These are phyloP conservation scores for Coemansia sp. DNA, from an alignment of 371 early-diverging fungal species.

Conservation along the genomic window DNA sequence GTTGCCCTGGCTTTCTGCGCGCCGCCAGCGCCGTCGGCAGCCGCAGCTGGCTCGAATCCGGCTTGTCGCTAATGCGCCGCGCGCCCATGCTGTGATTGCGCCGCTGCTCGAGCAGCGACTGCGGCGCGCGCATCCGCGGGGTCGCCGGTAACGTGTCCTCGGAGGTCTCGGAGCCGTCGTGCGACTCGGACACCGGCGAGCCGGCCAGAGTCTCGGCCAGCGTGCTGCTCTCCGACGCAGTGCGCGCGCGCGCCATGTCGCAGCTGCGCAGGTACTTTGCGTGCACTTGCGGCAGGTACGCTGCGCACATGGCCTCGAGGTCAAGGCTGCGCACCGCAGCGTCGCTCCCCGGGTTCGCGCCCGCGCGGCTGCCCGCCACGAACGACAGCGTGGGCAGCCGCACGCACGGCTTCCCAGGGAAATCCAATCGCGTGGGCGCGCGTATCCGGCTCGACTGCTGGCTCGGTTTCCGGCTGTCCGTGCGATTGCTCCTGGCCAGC, in stretches of 20 bases:
- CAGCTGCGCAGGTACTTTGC: neutral
- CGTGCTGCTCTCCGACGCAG: slow-evolving; percentile 27
- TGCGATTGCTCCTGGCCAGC: neutral
- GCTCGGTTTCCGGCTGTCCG: neutral
- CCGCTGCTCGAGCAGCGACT: neutral
- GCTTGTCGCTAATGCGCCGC: neutral
- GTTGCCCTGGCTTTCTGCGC: no score
- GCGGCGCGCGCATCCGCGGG: neutral
- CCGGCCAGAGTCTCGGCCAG: slow-evolving; percentile 11
- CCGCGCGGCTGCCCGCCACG: neutral
- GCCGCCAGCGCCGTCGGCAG: neutral
- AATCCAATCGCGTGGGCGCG: neutral
- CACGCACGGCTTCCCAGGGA: neutral
- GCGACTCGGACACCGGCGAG: neutral
- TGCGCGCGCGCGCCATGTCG: slow-evolving; percentile 6
- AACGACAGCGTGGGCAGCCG: slow-evolving; percentile 12
- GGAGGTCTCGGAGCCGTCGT: slow-evolving; percentile 1
- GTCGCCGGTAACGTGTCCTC: slow-evolving; percentile 14
- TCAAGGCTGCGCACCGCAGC: slow-evolving; percentile 18
- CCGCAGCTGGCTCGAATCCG: neutral
- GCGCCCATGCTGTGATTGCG: no score
- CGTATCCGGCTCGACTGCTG: slow-evolving; percentile 2
- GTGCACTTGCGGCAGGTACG: slow-evolving; percentile 26
- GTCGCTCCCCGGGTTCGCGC: slow-evolving; percentile 6
- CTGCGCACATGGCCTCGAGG: slow-evolving; percentile 30